Base-by-base conservation (phyloP, 2,329 filamentous ascomycete species). In the Cytospora schulzeri region DNA sequence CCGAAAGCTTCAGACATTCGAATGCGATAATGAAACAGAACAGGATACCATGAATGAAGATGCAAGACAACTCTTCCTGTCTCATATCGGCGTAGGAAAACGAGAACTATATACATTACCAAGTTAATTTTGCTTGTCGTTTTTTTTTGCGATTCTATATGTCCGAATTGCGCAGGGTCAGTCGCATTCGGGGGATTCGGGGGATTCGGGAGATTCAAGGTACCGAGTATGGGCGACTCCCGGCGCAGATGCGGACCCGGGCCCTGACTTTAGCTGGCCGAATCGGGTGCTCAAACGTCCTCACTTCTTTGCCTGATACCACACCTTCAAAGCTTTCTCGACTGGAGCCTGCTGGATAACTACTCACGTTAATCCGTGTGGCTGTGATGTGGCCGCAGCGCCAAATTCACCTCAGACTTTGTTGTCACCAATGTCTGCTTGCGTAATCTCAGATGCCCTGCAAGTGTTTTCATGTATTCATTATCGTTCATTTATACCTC, bases 151-250 rank as follows among this genome's bases (percentile, higher is more conserved):
- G 4, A 12, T 35, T 4, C 33, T 15, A 12, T 2, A 35, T 15
- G 33, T 33, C 33, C 14, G 33, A 14, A 14, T 35, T 35, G 33
- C 9, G 33, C 33, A 3, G 33, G 11, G 12, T 29, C 15, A 7
- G 48, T 41, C 8, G n/a, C 17, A 19, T 45, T 63, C 64, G 60
- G 63, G 2, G 5, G 1, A 50, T 63, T 65, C 55, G 60, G 63
- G 1, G 17, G 3, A 55, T 59, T 65, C 55, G 50, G 59, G 12
- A 4, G 4, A 54, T 57, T 55, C 41, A 57, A 26, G 6, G 4
- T 50, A n/a, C n/a, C n/a, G n/a, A n/a, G n/a, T n/a, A n/a, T n/a
- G n/a, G 15, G 9, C 8, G 4, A 31, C 4, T 17, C 9, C 11
- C 52, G 22, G 33, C 33, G 29, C 29, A 4, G 38, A n/a, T 19